These are phyloP conservation scores for Colletotrichum cordylinicola DNA, from an alignment of 2,329 filamentous ascomycete genomes.

Conservation along the genomic window DNA sequence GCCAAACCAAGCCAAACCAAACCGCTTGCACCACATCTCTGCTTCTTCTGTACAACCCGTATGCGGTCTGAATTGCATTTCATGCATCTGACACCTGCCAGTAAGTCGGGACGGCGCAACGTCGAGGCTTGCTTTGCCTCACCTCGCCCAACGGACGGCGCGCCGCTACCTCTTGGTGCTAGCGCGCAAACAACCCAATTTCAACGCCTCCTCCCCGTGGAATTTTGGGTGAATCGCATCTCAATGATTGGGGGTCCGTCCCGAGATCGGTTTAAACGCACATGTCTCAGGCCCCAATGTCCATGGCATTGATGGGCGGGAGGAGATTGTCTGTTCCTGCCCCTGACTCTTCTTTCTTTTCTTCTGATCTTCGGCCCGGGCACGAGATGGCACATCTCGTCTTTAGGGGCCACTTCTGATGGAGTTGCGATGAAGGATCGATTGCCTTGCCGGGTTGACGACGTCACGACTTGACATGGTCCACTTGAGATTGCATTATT, in stretches of 20 bases:
- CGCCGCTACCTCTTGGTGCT: neutral
- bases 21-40: neutral
- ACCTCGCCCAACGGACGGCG: neutral
- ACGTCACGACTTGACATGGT: neutral
- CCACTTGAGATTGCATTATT: neutral
- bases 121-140: neutral
- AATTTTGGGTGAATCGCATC: neutral
- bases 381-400: neutral
- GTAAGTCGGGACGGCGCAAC: neutral
- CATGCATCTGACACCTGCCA: slow-evolving; percentile 3
- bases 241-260: neutral
- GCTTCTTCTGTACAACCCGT: neutral
- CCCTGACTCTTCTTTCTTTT: neutral
- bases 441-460: neutral
- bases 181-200: neutral
- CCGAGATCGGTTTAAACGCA: neutral
- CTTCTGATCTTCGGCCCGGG: slow-evolving; percentile 7
- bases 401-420: neutral
- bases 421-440: neutral
- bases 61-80: neutral
- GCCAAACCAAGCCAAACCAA: neutral
- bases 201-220: neutral
- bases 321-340: neutral
- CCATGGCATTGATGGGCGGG: neutral
- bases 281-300: neutral